These are phyloP conservation scores for Fonsecaea erecta DNA, from an alignment of 2,329 filamentous ascomycete genomes.

Conservation along the genomic window DNA sequence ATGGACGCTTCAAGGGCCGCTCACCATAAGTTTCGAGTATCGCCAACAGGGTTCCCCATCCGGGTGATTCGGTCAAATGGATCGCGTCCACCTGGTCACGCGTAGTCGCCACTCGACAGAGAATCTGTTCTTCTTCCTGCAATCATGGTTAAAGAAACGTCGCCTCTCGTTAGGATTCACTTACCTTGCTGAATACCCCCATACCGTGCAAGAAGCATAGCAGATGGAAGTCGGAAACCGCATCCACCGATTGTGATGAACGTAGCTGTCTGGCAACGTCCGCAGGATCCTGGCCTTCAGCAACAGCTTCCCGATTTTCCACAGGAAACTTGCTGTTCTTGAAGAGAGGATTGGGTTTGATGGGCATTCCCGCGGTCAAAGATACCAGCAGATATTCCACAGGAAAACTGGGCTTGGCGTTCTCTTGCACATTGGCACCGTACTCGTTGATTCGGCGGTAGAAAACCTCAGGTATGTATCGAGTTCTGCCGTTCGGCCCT, in stretches of 20 bases:
- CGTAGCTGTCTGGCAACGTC: constrained; percentile 71
- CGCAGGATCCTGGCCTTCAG: constrained; percentile 79
- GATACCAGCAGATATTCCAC: constrained; percentile 97
- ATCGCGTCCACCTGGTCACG: constrained; percentile 81
- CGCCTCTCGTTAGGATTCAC: constrained; percentile 39
- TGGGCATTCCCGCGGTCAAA: constrained; percentile 93
- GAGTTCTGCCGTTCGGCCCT: constrained; percentile 66
- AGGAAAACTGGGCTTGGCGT: constrained; percentile 93
- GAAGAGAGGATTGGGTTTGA: constrained; percentile 76
- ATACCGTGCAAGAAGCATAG: constrained; percentile 84
- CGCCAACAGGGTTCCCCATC: constrained; percentile 91
- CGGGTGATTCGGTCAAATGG: constrained; percentile 81
- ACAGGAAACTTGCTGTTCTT: constrained; percentile 75
- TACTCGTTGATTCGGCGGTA: constrained; percentile 96
- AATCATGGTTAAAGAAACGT: constrained; percentile 28
- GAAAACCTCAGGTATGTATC: constrained; percentile 97
- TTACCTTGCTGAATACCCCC: constrained; percentile 82
- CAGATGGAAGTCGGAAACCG: constrained; percentile 91
- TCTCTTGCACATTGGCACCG: constrained; percentile 93
- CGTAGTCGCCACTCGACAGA: constrained; percentile 81
- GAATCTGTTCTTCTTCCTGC: constrained; percentile 85
- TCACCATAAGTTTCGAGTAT: constrained; percentile 95
- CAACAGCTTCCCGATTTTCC: constrained; percentile 86
- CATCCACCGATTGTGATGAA: constrained; percentile 66
- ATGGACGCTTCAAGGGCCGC: constrained; percentile 58